Evolutionary conservation across 1,284 basidiomycete species (phyloP).

Genomic region (Ustilago bromivora): DNA sequence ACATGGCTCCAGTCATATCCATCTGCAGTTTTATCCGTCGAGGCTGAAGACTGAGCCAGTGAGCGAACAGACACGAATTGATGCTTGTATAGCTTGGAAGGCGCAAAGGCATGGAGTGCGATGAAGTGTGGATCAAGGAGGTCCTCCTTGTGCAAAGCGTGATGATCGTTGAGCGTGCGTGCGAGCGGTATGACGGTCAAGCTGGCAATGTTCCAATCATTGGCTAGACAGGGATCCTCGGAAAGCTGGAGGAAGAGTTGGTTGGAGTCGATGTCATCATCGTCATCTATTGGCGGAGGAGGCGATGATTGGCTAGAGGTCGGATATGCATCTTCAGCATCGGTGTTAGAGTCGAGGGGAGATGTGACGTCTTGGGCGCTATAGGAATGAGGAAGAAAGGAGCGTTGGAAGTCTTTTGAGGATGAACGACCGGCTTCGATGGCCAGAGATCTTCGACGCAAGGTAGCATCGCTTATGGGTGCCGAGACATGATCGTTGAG

Average conservation of each 20-base stretch:
- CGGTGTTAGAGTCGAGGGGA: neutral
- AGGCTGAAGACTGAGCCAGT: neutral
- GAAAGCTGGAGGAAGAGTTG: slow-evolving; percentile 32
- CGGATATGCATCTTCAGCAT: neutral
- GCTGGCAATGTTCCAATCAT: slow-evolving; percentile 32
- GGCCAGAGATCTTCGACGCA: slow-evolving; percentile 29
- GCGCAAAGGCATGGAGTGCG: slow-evolving; percentile 37
- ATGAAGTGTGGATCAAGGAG: slow-evolving; percentile 23
- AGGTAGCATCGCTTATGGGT: slow-evolving; percentile 37
- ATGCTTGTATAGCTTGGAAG: slow-evolving; percentile 43
- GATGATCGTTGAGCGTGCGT: slow-evolving; percentile 15
- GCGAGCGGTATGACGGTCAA: slow-evolving; percentile 27
- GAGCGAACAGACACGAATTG: slow-evolving; percentile 43
- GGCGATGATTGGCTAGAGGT: neutral
- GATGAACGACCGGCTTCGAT: slow-evolving; percentile 18
- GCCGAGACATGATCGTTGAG: slow-evolving; percentile 31
- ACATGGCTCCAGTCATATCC: slow-evolving; percentile 21
- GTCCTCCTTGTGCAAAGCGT: neutral
- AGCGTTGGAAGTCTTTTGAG: slow-evolving; percentile 6
- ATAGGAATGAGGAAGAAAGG: slow-evolving; percentile 22
- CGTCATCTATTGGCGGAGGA: slow-evolving; percentile 28
- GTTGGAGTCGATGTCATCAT: slow-evolving; percentile 39
- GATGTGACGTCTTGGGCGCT: slow-evolving; percentile 25
- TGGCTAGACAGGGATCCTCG: slow-evolving; percentile 11
- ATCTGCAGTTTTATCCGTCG: neutral